These are phyloP conservation scores for Coemansia sp. DNA, from an alignment of 192 early-diverging fungal genomes.

Conservation along the genomic window DNA sequence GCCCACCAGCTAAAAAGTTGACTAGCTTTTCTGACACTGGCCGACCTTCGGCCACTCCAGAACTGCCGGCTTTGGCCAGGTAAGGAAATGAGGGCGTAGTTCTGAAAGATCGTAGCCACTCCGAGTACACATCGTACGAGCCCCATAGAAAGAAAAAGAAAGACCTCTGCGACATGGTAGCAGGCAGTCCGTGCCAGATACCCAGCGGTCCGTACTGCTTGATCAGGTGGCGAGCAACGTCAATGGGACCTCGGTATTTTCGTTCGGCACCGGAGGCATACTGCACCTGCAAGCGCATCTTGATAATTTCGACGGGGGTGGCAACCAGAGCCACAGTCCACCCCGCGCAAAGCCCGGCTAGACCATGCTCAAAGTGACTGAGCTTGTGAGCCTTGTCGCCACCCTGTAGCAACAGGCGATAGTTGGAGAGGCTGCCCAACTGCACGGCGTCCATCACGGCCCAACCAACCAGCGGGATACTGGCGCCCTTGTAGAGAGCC, in stretches of 20 bases:
- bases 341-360: slow-evolving; percentile 76
- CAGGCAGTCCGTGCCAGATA: slow-evolving; percentile 81
- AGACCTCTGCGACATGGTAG: slow-evolving; percentile 84
- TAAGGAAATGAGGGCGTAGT: slow-evolving; percentile 42
- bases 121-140: slow-evolving; percentile 60
- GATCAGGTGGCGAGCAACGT: slow-evolving; percentile 76
- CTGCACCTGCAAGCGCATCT: slow-evolving; percentile 74
- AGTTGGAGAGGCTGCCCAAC: slow-evolving; percentile 84
- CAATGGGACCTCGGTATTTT: slow-evolving; percentile 83
- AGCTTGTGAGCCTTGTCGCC: slow-evolving; percentile 63
- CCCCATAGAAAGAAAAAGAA: slow-evolving; percentile 74
- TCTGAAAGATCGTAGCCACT: slow-evolving; percentile 50
- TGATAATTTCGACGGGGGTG: slow-evolving; percentile 80
- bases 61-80: slow-evolving; percentile 16
- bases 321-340: slow-evolving; percentile 78
- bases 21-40: slow-evolving; percentile 62
- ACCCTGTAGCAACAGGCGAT: slow-evolving; percentile 70
- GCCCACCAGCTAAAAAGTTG: slow-evolving; percentile 77
- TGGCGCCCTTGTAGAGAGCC: slow-evolving; percentile 92
- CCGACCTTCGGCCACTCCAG: slow-evolving; percentile 9
- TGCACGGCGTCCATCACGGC: slow-evolving; percentile 78
- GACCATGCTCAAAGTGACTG: slow-evolving; percentile 68
- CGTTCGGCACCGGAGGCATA: slow-evolving; percentile 67
- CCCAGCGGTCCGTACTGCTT: slow-evolving; percentile 77
- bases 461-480: slow-evolving; percentile 91